phyloP scores from a whole-genome alignment of 208 protist genomes.

The Leishmania amazonensis region DNA sequence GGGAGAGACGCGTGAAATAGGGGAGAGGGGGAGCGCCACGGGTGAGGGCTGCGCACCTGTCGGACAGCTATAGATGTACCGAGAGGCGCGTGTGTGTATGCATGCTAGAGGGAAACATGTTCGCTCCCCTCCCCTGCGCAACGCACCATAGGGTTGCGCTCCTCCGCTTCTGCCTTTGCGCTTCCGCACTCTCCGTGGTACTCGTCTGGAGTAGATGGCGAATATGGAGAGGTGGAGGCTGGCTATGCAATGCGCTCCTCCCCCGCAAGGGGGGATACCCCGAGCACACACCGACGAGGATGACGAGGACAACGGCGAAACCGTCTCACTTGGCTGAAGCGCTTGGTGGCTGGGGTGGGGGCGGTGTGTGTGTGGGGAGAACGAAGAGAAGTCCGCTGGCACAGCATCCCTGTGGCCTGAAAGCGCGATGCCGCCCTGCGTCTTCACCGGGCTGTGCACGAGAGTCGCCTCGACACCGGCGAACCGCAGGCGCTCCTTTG shows the following conservation, averaged over 20 bases:
- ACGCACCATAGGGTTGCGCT: background rate
- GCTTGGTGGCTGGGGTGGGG: background rate
- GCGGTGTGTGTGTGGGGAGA: background rate
- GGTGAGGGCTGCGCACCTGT: background rate
- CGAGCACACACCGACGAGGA: background rate
- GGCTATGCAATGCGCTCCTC: background rate
- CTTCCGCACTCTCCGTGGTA: background rate
- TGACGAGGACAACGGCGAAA: background rate
- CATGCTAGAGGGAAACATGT: background rate
- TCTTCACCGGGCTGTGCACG: constrained; percentile 37
- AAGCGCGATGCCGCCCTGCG: constrained; percentile 59
- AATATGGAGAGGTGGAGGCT: background rate
- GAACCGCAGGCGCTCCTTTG: constrained; percentile 28
- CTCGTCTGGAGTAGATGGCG: background rate
- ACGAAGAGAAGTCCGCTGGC: constrained; percentile 12
- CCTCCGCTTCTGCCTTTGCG: background rate
- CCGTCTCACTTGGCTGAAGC: background rate
- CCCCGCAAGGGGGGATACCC: background rate
- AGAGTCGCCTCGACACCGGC: constrained; percentile 36
- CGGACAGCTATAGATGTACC: background rate
- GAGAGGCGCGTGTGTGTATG: background rate
- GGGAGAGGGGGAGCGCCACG: too few species aligned
- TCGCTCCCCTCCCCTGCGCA: too few species aligned
- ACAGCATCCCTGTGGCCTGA: constrained; percentile 66
- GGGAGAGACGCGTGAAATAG: too few species aligned